phyloP scores from a whole-genome alignment of 495 filamentous ascomycete species.

The Penicillium bialowiezense region DNA sequence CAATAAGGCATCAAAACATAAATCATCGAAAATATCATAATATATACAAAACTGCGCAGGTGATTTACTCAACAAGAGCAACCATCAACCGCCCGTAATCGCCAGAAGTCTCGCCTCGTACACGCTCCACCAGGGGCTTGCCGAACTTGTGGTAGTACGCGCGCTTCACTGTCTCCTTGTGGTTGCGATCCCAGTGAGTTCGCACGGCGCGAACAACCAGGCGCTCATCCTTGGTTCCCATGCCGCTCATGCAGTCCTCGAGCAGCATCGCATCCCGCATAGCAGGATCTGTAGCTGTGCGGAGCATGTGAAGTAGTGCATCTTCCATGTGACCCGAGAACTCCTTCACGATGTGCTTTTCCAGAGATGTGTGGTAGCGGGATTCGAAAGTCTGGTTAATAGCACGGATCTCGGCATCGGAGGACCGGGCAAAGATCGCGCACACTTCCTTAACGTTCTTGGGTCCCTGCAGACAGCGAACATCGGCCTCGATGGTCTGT shows the following conservation, averaged over 20 bases:
- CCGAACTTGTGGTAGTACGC: conserved; percentile 67
- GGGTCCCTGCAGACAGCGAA: conserved; percentile 59
- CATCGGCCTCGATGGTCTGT: conserved; percentile 67
- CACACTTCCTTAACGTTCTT: conserved; percentile 77
- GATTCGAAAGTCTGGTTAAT: conserved; percentile 68
- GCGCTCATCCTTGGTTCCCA: conserved; percentile 81
- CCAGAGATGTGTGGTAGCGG: conserved; percentile 62
- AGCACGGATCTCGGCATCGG: conserved; percentile 76
- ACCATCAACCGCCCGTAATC: conserved; percentile 67
- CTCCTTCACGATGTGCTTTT: conserved; percentile 70
- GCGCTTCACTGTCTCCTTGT: conserved; percentile 68
- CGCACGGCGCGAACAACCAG: conserved; percentile 72
- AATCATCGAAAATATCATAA: neutral
- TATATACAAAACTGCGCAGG: neutral
- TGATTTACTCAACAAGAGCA: conserved; percentile 34
- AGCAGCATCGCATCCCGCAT: conserved; percentile 76
- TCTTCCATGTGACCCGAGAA: conserved; percentile 92
- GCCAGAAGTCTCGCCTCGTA: conserved; percentile 81
- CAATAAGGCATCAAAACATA: neutral
- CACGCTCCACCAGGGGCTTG: conserved; percentile 58
- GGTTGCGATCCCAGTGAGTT: conserved; percentile 71
- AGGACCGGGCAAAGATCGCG: conserved; percentile 67
- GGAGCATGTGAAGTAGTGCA: conserved; percentile 74
- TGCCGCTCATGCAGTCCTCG: conserved; percentile 81
- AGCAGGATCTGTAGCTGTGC: conserved; percentile 72